Evolutionary conservation across 1,139 yeast species (phyloP).

Genomic region (Suhomyces ambrosiae): DNA sequence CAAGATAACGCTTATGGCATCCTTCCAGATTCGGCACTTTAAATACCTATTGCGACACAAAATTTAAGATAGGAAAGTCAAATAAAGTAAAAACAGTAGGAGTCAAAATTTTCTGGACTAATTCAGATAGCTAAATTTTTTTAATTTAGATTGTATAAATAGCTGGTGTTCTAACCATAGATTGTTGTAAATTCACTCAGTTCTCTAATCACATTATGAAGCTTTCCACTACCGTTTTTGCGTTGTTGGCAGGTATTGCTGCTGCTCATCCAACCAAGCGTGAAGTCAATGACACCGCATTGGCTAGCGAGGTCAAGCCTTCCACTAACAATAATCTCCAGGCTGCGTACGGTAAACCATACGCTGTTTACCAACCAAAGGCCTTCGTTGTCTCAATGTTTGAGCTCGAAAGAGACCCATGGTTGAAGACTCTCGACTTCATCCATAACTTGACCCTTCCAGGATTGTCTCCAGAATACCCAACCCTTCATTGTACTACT

Average conservation of each 20-base stretch:
- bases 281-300: slow-evolving; percentile 22
- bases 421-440: slow-evolving; percentile 51
- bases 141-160: background rate
- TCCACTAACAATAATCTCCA: slow-evolving; percentile 24
- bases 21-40: background rate
- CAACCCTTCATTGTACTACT: slow-evolving; percentile 55
- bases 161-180: too few relatives aligned
- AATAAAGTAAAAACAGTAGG: too few relatives aligned
- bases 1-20: background rate
- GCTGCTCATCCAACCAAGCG: slow-evolving; percentile 27
- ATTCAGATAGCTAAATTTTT: too few relatives aligned
- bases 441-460: slow-evolving; percentile 51
- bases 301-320: slow-evolving; percentile 14
- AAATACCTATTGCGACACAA: too few relatives aligned
- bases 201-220: too few relatives aligned
- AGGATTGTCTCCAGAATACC: slow-evolving; percentile 64
- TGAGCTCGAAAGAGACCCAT: slow-evolving; percentile 54
- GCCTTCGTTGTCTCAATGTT: slow-evolving; percentile 61
- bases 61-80: too few relatives aligned
- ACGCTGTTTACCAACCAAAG: slow-evolving; percentile 52
- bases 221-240: slow-evolving; percentile 13
- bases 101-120: too few relatives aligned
- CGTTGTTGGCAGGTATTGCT: slow-evolving; percentile 17
- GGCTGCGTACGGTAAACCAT: slow-evolving; percentile 36
- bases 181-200: too few relatives aligned